phyloP scores from a whole-genome alignment of 305 asterid species.

The Fraxinus dipetala region DNA sequence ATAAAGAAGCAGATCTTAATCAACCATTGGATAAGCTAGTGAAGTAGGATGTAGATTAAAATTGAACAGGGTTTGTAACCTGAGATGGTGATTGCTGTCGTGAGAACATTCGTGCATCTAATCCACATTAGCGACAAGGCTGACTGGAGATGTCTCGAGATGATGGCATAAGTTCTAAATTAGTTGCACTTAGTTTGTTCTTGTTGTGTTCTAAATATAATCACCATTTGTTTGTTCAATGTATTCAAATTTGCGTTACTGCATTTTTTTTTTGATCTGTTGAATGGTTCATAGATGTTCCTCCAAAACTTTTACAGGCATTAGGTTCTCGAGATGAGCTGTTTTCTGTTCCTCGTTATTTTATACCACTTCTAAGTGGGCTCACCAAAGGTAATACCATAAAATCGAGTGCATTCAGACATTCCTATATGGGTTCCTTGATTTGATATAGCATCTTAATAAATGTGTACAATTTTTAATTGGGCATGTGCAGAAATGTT shows the following conservation, averaged over 20 bases:
- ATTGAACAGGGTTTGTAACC: neutral
- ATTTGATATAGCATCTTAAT: neutral
- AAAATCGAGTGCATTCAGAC: neutral
- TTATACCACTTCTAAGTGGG: conserved; percentile 60
- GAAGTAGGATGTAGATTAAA: neutral
- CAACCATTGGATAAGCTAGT: neutral
- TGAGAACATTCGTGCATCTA: neutral
- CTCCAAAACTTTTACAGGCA: conserved; percentile 55
- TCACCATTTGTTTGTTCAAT: conserved; percentile 8
- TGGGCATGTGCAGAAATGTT: neutral
- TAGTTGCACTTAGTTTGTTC: neutral
- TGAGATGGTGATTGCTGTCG: neutral
- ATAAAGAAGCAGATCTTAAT: neutral
- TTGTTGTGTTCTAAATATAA: neutral
- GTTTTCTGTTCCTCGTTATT: conserved; percentile 53
- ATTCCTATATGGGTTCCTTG: neutral
- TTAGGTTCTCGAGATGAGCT: conserved; percentile 52
- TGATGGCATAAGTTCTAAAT: neutral
- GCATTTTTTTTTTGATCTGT: conserved; percentile 5
- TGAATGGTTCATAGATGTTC: conserved; percentile 7
- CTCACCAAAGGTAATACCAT: conserved; percentile 56
- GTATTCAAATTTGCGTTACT: conserved; percentile 9
- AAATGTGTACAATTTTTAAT: neutral
- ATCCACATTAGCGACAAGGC: neutral
- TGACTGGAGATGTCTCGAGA: neutral